Base-by-base conservation (phyloP, 352 stramenopile genomes). In the Globisporangium camurandrum region DNA sequence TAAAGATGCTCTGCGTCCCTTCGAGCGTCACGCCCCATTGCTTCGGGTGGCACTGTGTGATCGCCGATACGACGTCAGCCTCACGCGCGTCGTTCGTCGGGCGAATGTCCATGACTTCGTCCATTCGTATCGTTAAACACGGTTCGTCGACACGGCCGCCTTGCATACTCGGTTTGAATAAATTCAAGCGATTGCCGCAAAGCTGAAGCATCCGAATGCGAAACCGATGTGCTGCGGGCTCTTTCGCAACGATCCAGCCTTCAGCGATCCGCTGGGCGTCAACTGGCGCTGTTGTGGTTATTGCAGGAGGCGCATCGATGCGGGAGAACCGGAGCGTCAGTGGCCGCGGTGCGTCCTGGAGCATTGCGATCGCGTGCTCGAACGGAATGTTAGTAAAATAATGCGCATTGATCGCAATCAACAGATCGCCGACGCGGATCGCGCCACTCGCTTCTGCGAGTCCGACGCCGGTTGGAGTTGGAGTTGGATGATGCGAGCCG, bases 381-480 rank as follows among this genome's bases (percentile, higher is more conserved):
- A 95, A 95, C 55, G 86, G 69, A 28, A 93, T 88, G 61, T 87
- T 90, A 10, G 84, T 90, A 49, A 93, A 92, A 54, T 89, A 87
- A 56, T 95, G 71, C 34, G 76, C 74, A 62, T 95, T 92, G 61
- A 95, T 88, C 30, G 77, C 83, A 52, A 92, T 84, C n/a, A 95
- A 64, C 37, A 93, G 41, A 47, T 95, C 84, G 7, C 84, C 84
- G 16, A 89, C 66, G 19, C 67, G 75, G 66, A 95, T 90, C 11
- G 83, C 79, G 12, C 81, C 78, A 1, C 77, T 86, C 20, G 78
- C 62, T 58, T 88, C 76, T 6, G 76, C 79, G 34, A 78, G 63
- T 1, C 76, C 70, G 17, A 69, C 55, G 9, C 69, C 60, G 6
- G 30, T 34, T 0, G 54, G 56, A 3, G 46, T 55, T 3, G 59